phyloP scores from a whole-genome alignment of 192 early-diverging fungal genomes.

The Gonapodya sp. region DNA sequence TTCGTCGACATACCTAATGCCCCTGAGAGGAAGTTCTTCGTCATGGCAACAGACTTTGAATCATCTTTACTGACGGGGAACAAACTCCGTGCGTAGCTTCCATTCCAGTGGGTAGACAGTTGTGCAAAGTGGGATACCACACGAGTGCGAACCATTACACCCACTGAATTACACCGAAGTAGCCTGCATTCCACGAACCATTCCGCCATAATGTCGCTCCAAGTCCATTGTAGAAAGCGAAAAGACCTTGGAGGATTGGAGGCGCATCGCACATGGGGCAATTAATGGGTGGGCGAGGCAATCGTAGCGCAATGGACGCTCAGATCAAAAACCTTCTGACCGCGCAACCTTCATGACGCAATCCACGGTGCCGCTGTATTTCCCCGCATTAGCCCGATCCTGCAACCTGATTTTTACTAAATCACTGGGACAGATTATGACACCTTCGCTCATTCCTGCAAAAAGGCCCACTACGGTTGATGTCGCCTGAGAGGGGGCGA shows the following conservation, averaged over 20 bases:
- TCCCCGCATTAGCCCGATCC: background rate
- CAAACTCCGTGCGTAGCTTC: background rate
- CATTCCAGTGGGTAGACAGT: too few relatives aligned
- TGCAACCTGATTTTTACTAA: background rate
- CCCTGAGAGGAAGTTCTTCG: slow-evolving; percentile 3
- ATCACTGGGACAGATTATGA: background rate
- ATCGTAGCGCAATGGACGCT: too few relatives aligned
- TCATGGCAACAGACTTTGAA: background rate
- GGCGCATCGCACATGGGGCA: too few relatives aligned
- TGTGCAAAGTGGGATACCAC: too few relatives aligned
- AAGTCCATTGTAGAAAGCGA: slow-evolving; percentile 2
- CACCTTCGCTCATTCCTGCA: background rate
- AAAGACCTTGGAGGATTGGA: background rate
- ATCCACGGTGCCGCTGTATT: background rate
- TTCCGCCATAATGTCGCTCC: background rate
- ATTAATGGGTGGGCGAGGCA: too few relatives aligned
- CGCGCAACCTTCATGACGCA: background rate
- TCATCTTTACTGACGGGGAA: background rate
- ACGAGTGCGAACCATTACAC: background rate
- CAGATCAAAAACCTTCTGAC: background rate
- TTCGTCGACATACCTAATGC: background rate
- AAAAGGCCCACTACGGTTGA: background rate
- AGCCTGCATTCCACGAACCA: slow-evolving; percentile 4
- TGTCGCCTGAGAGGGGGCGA: background rate
- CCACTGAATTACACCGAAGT: background rate